Base-by-base conservation (phyloP, 768 basidiomycete genomes). In the Amyloporia xantha region DNA sequence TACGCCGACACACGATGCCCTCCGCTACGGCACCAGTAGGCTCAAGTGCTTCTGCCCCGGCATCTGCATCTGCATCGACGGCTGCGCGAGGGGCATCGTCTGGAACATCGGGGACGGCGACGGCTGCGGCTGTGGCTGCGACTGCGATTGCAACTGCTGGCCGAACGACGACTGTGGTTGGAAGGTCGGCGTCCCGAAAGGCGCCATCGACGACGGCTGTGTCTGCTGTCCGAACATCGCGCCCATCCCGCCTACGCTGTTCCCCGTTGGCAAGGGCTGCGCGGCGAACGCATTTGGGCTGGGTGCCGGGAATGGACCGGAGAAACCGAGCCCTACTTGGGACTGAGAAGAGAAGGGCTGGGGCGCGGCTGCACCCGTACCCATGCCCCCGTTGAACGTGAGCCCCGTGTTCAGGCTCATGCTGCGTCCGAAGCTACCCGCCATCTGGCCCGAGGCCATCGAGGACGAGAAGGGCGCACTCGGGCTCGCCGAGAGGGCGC, bases 61-160 rank as follows among this genome's bases (percentile, higher is more conserved):
- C 63, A 67, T 64, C 55, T 68, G 69, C 5, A 66, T 59, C 50
- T 68, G 67, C 39, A 57, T 55, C 45, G 58, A 57, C 6, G 55
- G 49, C n/a, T 55, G 54, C n/a, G n/a, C n/a, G n/a, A n/a, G n/a
- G n/a, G n/a, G n/a, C n/a, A n/a, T n/a, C 26, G 64, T 54, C 48
- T 66, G 66, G 19, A 56, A 47, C 36, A 58, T 62, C 11, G 62
- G 58, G 35, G 65, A 59, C 37, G 60, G 65, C 41, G 54, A 25
- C 33, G 42, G 53, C 28, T 52, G 58, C 17, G 63, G 63, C 36
- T 62, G 62, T 37, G 41, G n/a, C n/a, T n/a, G n/a, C n/a, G n/a
- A n/a, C n/a, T n/a, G n/a, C n/a, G n/a, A n/a, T 23, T 51, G 50
- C n/a, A n/a, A n/a, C n/a, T n/a, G n/a, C n/a, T n/a, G n/a, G n/a